phyloP scores from a whole-genome alignment of 2,329 filamentous ascomycete genomes.

The Talaromyces sp. region DNA sequence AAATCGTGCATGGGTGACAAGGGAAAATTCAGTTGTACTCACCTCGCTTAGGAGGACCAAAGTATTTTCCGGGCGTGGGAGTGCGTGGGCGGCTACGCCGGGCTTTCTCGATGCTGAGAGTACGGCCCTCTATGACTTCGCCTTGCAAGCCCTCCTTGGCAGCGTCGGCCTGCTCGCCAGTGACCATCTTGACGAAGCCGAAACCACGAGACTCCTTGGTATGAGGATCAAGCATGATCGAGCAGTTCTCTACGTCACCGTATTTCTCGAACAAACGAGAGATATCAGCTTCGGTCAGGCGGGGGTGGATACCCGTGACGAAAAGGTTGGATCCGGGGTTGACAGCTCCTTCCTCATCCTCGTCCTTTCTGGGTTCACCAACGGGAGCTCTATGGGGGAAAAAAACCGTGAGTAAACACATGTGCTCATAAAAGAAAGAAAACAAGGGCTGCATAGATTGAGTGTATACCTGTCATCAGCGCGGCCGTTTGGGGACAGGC shows the following conservation, averaged over 20 bases:
- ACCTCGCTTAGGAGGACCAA: slow-evolving; percentile 97
- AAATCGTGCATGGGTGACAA: neutral
- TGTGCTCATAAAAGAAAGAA: neutral
- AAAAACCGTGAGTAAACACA: slow-evolving; percentile 9
- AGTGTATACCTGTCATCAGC: slow-evolving; percentile 45
- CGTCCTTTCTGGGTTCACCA: slow-evolving; percentile 43
- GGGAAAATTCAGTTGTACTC: slow-evolving; percentile 36
- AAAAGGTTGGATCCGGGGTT: slow-evolving; percentile 98
- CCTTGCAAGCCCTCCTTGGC: slow-evolving; percentile 95
- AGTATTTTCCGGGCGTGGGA: slow-evolving; percentile 97
- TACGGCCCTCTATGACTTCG: slow-evolving; percentile 90
- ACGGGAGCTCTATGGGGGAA: slow-evolving; percentile 38
- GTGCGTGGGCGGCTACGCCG: slow-evolving; percentile 91
- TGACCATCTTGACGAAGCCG: slow-evolving; percentile 98
- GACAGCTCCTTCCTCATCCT: slow-evolving; percentile 69
- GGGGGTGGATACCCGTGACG: slow-evolving; percentile 95
- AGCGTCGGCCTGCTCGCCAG: slow-evolving; percentile 89
- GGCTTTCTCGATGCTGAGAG: slow-evolving; percentile 97
- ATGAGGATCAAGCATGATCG: slow-evolving; percentile 99
- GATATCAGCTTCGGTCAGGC: slow-evolving; percentile 83
- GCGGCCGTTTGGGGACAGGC: slow-evolving; percentile 60
- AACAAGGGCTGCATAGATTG: neutral
- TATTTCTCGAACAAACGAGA: slow-evolving; percentile 97
- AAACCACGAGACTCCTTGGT: slow-evolving; percentile 98
- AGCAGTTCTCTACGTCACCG: slow-evolving; percentile 96